Conservation (phyloP, 495 filamentous ascomycete genomes). For the Trichoderma gamsii region DNA sequence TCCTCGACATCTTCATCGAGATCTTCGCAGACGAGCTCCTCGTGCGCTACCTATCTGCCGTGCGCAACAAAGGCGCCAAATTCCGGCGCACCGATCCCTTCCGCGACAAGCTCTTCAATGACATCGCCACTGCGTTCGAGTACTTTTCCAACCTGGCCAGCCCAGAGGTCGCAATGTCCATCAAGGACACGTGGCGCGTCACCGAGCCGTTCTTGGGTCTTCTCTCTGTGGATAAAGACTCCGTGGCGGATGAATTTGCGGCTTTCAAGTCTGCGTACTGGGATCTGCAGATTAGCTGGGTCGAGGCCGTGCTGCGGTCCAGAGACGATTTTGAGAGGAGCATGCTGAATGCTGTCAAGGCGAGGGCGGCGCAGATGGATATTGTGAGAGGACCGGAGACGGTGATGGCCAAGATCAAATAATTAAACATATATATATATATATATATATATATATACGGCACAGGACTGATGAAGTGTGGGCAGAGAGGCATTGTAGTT, state of each 20-base stretch:
- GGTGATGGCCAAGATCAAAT: conserved; percentile 85
- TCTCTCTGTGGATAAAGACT: conserved; percentile 67
- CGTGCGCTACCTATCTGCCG: conserved; percentile 73
- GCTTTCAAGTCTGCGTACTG: conserved; percentile 80
- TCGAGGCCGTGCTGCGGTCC: conserved; percentile 82
- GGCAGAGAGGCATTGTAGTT: neutral
- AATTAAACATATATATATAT: conserved; percentile 23
- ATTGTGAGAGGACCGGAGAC: conserved; percentile 75
- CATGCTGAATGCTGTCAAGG: conserved; percentile 82
- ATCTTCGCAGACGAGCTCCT: conserved; percentile 88
- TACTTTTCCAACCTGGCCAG: conserved; percentile 55
- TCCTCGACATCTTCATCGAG: conserved; percentile 84
- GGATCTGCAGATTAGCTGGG: conserved; percentile 93
- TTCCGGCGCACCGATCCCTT: conserved; percentile 80
- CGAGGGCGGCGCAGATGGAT: conserved; percentile 74
- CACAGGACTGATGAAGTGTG: neutral
- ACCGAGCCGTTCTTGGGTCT: conserved; percentile 73
- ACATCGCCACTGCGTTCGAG: conserved; percentile 77
- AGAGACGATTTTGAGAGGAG: conserved; percentile 90
- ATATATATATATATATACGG: neutral
- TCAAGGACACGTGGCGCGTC: conserved; percentile 89
- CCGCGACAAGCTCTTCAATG: conserved; percentile 84
- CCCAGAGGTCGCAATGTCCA: conserved; percentile 43
- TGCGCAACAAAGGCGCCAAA: conserved; percentile 84
- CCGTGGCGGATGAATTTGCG: conserved; percentile 69